These are phyloP conservation scores for Neurospora hispaniola DNA, from an alignment of 495 filamentous ascomycete genomes.

Conservation along the genomic window DNA sequence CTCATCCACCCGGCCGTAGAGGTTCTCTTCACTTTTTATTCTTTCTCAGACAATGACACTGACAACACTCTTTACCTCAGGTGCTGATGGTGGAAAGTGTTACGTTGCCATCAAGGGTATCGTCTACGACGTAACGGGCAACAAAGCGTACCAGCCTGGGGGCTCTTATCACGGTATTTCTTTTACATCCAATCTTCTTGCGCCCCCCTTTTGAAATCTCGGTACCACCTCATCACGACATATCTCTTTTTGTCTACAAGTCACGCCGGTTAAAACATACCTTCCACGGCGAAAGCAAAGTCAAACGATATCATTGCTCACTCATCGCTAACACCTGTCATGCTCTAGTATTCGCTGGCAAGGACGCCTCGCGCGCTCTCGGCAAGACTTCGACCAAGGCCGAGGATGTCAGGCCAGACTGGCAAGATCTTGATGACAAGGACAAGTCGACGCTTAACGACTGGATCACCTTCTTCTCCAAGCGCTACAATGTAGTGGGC, in stretches of 20 bases:
- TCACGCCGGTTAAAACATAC: neutral
- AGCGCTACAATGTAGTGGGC: slow-evolving; percentile 89
- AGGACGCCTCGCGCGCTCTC: slow-evolving; percentile 85
- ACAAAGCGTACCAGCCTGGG: slow-evolving; percentile 71
- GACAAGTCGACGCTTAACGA: slow-evolving; percentile 77
- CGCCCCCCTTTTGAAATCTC: neutral
- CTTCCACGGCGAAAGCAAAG: neutral
- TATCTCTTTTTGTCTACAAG: neutral
- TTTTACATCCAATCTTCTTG: neutral
- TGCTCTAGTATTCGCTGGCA: slow-evolving; percentile 76
- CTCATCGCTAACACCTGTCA: neutral
- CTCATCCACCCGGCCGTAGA: neutral
- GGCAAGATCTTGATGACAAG: slow-evolving; percentile 77
- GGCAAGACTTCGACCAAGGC: slow-evolving; percentile 75
- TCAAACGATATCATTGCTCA: neutral
- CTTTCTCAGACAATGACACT: neutral
- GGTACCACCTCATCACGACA: neutral
- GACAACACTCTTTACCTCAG: slow-evolving; percentile 19
- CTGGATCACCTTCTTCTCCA: slow-evolving; percentile 93
- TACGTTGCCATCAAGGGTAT: slow-evolving; percentile 94
- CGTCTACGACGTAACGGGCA: slow-evolving; percentile 87
- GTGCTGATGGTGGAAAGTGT: slow-evolving; percentile 54
- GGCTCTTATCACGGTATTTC: slow-evolving; percentile 73
- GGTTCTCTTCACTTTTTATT: neutral
- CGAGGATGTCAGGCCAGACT: slow-evolving; percentile 75